phyloP scores from a whole-genome alignment of 2,329 filamentous ascomycete species.

The Cyanodermella asteris region DNA sequence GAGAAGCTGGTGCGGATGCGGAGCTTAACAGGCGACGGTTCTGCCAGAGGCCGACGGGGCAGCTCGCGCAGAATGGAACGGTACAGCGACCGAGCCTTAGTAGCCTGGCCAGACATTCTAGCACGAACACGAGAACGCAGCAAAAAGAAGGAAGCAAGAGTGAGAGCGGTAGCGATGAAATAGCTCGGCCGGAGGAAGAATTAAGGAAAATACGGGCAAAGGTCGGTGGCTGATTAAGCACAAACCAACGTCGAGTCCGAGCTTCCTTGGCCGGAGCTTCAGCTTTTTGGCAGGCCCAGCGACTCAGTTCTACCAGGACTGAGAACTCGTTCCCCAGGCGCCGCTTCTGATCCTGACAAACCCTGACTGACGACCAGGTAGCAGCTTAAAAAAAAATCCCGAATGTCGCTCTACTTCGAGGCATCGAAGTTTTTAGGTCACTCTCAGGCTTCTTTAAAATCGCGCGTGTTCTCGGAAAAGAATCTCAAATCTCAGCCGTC shows the following conservation, averaged over 20 bases:
- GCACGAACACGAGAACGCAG: no score
- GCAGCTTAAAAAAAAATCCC: background rate
- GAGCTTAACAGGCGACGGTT: constrained; percentile 46
- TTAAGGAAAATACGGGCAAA: no score
- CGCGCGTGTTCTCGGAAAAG: constrained; percentile 51
- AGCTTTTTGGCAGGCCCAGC: background rate
- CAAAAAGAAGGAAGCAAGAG: no score
- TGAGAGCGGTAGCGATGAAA: no score
- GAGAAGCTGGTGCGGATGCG: constrained; percentile 45
- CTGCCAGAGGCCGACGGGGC: constrained; percentile 42
- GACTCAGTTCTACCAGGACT: background rate
- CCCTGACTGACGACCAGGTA: no score
- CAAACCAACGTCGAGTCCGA: background rate
- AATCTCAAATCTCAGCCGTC: constrained; percentile 59
- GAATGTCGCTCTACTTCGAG: constrained; percentile 91
- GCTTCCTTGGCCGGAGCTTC: background rate
- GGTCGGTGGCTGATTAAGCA: background rate
- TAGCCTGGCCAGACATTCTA: no score
- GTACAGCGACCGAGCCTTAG: constrained; percentile 77
- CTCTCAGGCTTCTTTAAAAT: constrained; percentile 49
- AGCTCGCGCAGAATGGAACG: constrained; percentile 75
- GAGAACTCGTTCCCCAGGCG: background rate
- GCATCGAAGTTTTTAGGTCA: constrained; percentile 49
- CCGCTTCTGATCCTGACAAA: no score
- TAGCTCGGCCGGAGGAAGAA: no score